These are phyloP conservation scores for Penicillium olsonii DNA, from an alignment of 2,329 filamentous ascomycete genomes.

Conservation along the genomic window DNA sequence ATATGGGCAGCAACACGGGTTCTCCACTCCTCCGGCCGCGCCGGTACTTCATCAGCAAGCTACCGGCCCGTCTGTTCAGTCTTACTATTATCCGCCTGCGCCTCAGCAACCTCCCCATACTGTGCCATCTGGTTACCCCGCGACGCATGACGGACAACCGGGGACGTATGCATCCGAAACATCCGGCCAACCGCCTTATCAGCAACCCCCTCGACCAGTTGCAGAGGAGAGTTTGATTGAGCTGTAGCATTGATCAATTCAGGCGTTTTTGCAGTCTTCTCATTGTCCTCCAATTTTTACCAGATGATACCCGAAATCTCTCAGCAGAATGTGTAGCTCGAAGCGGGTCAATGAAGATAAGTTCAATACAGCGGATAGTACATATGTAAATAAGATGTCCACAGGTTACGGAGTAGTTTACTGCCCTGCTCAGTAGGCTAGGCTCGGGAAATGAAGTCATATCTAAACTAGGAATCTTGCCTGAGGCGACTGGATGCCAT, in stretches of 20 bases:
- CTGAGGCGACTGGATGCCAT: neutral
- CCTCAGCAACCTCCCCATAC: slow-evolving; percentile 15
- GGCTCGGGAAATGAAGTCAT: neutral
- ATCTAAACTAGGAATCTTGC: neutral
- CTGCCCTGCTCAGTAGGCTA: no score
- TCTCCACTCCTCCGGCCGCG: slow-evolving; percentile 15
- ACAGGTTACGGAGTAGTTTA: no score
- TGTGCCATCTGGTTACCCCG: slow-evolving; percentile 18
- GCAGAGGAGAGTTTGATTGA: slow-evolving; percentile 30
- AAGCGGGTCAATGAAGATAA: neutral
- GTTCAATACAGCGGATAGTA: neutral
- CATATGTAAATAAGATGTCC: no score
- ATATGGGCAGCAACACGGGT: slow-evolving; percentile 18
- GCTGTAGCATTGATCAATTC: slow-evolving; percentile 19
- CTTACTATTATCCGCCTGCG: slow-evolving; percentile 21
- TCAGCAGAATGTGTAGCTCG: slow-evolving; percentile 12
- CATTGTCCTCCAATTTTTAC: neutral
- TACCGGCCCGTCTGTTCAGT: slow-evolving; percentile 18
- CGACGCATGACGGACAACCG: slow-evolving; percentile 19
- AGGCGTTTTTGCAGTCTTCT: slow-evolving; percentile 6
- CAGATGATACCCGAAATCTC: slow-evolving; percentile 26
- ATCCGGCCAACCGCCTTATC: slow-evolving; percentile 13
- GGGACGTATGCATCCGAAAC: slow-evolving; percentile 20
- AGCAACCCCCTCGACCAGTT: slow-evolving; percentile 21
- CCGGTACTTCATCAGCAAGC: slow-evolving; percentile 15